Evolutionary conservation across 2,329 filamentous ascomycete genomes (phyloP).

Genomic region (Herpotrichia juniperi): DNA sequence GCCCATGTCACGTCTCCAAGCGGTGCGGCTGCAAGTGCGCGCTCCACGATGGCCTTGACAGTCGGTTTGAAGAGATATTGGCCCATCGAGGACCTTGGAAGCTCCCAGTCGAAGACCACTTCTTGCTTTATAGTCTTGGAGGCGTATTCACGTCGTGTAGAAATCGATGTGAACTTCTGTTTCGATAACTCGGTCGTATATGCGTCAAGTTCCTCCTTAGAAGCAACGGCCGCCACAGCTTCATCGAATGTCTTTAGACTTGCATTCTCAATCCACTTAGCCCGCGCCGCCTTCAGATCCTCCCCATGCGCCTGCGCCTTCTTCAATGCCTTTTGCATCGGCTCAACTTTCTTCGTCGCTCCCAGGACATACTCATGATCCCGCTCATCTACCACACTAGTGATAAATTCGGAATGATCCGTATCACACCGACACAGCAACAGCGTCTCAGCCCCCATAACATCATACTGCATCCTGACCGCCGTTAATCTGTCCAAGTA

Average conservation of each 20-base stretch:
- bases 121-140: conserved; percentile 26
- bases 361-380: conserved; percentile 50
- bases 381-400: conserved; percentile 44
- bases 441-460: conserved; percentile 50
- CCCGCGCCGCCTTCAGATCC: conserved; percentile 29
- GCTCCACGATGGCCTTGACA: conserved; percentile 40
- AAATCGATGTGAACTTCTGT: conserved; percentile 10
- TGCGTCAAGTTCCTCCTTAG: conserved; percentile 28
- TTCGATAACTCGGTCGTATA: conserved; percentile 25
- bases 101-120: conserved; percentile 42
- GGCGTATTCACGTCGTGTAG: conserved; percentile 20
- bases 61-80: conserved; percentile 45
- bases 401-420: conserved; percentile 49
- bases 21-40: conserved; percentile 43
- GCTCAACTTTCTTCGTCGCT: conserved; percentile 39
- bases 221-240: conserved; percentile 35
- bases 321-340: conserved; percentile 29
- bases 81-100: conserved; percentile 40
- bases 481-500: conserved; percentile 45
- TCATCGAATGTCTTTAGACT: conserved; percentile 44
- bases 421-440: conserved; percentile 48
- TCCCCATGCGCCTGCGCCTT: conserved; percentile 29
- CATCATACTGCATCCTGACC: conserved; percentile 48
- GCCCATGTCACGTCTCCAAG: conserved; percentile 48
- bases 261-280: conserved; percentile 41